Base-by-base conservation (phyloP, 106 monocot genomes). In the Acorus calamus region DNA sequence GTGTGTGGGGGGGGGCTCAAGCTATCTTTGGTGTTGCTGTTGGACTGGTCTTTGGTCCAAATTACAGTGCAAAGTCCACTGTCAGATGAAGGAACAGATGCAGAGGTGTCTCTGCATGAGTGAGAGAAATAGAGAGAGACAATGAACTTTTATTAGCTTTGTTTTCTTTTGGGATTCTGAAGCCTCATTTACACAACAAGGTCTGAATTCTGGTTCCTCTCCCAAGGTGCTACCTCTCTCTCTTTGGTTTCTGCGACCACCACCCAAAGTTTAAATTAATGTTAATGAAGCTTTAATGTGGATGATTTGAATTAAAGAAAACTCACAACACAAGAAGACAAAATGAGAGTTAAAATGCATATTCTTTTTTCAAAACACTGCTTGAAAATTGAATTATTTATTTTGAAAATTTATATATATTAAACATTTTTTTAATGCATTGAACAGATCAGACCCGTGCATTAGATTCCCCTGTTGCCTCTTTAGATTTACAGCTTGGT, bases 361-460 rank as follows among this genome's bases (percentile, higher is more conserved):
- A 55, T 28, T 12, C 55, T 4, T 42, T 7, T 47, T 10, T 56
- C 28, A 45, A 67, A 53, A 62, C 44, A 46, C 14, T 62, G 14
- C 46, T 54, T 55, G 28, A 28, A 28, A 28, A 28, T 28, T 28
- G 28, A 28, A 28, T 28, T 28, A 28, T 28, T 28, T 28, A 28
- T 28, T 28, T 1, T 28, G 10, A 56, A 56, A 3, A 42, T 9
- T 57, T 50, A 43, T 60, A 46, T 44, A 56, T 55, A 9, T 7
- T 48, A 44, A 60, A 51, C 78, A 28, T 0, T 28, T 28, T 28
- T 28, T 28, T 61, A 76, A 60, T 56, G 41, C 79, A 79, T 71
- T 76, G 64, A 28, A 69, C 83, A 76, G 83, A 79, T 75, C 75
- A 83, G 71, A 61, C 68, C 73, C 73, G 52, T 66, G 60, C 60